A percentile compares a stretch with the other conserved stretches of the same genome.
These are phyloP conservation scores for Podospora pseudocomata DNA, from an alignment of 495 filamentous ascomycete genomes.

Conservation along the genomic window DNA sequence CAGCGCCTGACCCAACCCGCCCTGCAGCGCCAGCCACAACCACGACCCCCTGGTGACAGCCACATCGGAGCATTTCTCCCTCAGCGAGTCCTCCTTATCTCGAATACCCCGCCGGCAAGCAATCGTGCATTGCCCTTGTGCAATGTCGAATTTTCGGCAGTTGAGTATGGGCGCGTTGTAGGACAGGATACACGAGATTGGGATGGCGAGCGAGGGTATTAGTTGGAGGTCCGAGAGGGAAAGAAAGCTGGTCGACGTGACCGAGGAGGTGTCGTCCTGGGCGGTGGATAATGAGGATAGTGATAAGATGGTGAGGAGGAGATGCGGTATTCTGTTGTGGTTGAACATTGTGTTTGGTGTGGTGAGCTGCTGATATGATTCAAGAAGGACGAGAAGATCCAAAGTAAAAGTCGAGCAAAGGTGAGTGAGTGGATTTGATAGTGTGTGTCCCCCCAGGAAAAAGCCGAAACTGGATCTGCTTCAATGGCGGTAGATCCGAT, in stretches of 20 bases:
- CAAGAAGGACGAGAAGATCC: not conserved
- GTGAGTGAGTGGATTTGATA: not conserved
- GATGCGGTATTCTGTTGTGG: conserved; percentile 17
- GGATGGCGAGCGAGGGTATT: conserved; percentile 36
- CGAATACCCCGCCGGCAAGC: conserved; percentile 34
- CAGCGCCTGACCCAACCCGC: conserved; percentile 34
- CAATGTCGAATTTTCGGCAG: conserved; percentile 38
- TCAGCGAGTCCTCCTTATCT: conserved; percentile 23
- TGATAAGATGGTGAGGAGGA: conserved; percentile 26
- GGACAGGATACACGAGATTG: conserved; percentile 37
- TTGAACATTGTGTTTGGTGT: conserved; percentile 18
- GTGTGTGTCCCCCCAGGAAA: conserved; percentile 2
- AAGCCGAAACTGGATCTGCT: conserved; percentile 22
- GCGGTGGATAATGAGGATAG: not conserved
- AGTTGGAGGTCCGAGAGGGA: conserved; percentile 38
- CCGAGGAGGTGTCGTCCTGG: conserved; percentile 23
- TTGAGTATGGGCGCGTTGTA: conserved; percentile 36
- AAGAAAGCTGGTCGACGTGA: conserved; percentile 31
- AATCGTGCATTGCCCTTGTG: conserved; percentile 33
- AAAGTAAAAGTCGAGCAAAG: not conserved
- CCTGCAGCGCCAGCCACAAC: conserved; percentile 35
- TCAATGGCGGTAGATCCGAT: conserved; percentile 23
- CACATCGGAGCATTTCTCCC: conserved; percentile 30
- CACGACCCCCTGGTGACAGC: conserved; percentile 29
- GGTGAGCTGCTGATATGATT: not conserved